Base-by-base conservation (phyloP, 202 grass and related monocot species). In the Carex sylvatica region DNA sequence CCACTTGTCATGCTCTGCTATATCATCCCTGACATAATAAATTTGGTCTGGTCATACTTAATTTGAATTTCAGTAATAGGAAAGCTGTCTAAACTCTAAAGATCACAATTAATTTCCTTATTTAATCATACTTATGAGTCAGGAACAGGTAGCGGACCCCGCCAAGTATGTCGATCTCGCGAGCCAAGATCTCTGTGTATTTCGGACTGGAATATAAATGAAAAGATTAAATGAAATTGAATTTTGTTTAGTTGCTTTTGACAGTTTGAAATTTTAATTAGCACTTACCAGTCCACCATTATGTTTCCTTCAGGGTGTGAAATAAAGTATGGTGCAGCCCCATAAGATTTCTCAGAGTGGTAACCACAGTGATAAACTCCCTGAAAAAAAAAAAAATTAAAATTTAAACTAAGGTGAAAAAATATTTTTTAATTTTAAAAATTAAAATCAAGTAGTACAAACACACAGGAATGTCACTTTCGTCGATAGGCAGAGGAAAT, bases 1-100 rank as follows among this genome's bases (percentile, higher is more conserved):
- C 95, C 92, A 98, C 83, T 93, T 98, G 84, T 91, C 87, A 83
- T 98, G 92, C 82, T 95, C 89, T 1, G 82, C 95, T 68, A 95
- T 82, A 85, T 98, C 95, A 89, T 98, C 95, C 60, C 92, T 98
- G 84, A 26, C 6, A 56, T 54, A 78, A 79, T 28, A 28, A 30
- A 42, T 35, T 36, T 63, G 52, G 36, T 81, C 31, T 79, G 55
- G 15, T 77, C 74, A 77, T 3, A 77, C 7, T 72, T 55, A 58
- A 59, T 77, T 65, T 49, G 12, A 71, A 55, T 69, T 52, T 42
- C 44, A 70, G 16, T 6, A 82, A 82, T 35, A 28, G 20, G 11
- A 82, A 38, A 6, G 49, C 58, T 5, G 72, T 55, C 12, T 30
- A 77, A 58, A 86, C 51, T 55, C 12, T 30, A 77, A 58, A 86